phyloP scores from a whole-genome alignment of 257 asterid species.

The Rubia yunnanensis region DNA sequence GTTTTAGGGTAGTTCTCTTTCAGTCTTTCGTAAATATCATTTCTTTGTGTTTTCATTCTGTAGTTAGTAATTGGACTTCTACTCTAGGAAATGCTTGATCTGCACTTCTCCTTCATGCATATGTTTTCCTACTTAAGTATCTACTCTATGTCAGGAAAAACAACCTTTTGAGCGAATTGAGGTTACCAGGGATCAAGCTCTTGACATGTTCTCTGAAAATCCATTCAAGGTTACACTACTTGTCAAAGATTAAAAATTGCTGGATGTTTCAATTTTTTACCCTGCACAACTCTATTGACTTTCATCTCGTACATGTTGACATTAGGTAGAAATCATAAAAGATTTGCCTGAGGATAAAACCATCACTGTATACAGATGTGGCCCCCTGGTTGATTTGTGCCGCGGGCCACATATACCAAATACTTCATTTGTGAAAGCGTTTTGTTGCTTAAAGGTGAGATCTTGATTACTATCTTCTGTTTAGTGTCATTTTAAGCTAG shows the following conservation, averaged over 20 bases:
- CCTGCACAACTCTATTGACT: not conserved
- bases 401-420: constrained; percentile 99
- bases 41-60: not conserved
- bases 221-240: constrained; percentile 59
- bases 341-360: constrained; percentile 93
- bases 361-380: constrained; percentile 92
- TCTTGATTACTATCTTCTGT: not conserved
- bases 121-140: constrained; percentile 9
- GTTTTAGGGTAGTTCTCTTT: not conserved
- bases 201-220: constrained; percentile 85
- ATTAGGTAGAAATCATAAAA: constrained; percentile 82
- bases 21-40: not conserved
- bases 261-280: not conserved
- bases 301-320: constrained; percentile 15
- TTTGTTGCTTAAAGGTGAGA: constrained; percentile 81
- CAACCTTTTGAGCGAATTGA: constrained; percentile 96
- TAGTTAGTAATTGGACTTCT: not conserved
- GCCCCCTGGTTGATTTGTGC: constrained; percentile 93
- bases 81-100: too few species aligned
- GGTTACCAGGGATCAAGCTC: constrained; percentile 84
- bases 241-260: not conserved
- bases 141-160: constrained; percentile 48
- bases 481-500: not conserved
- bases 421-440: constrained; percentile 90
- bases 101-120: too few species aligned